Evolutionary conservation across 306 rosid genomes (phyloP).

Genomic region (Cajanus cajan): DNA sequence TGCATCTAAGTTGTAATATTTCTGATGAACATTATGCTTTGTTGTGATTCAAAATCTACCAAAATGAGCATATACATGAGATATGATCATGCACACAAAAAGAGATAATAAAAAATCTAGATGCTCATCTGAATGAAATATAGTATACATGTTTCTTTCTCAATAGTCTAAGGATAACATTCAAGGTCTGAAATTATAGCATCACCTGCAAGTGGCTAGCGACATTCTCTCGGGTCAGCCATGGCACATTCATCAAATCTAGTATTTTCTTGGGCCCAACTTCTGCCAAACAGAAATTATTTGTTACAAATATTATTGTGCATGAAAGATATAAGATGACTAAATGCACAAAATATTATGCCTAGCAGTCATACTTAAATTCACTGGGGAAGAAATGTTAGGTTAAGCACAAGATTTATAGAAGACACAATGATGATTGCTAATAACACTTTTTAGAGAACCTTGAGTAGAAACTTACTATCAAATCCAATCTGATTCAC

Average conservation of each 20-base stretch:
- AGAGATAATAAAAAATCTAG: slow-evolving; percentile 7
- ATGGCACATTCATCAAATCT: slow-evolving; percentile 90
- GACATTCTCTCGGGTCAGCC: slow-evolving; percentile 94
- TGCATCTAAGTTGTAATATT: neutral
- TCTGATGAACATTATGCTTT: neutral
- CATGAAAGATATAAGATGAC: slow-evolving; percentile 21
- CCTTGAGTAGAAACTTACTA: slow-evolving; percentile 60
- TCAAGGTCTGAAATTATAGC: slow-evolving; percentile 2
- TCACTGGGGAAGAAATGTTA: neutral
- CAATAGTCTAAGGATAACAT: neutral
- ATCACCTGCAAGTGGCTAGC: slow-evolving; percentile 97
- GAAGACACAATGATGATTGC: slow-evolving; percentile 6
- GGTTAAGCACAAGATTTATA: neutral
- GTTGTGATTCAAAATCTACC: neutral
- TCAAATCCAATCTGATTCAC: slow-evolving; percentile 93
- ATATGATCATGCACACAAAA: neutral
- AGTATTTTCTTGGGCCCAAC: slow-evolving; percentile 96
- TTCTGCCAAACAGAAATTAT: slow-evolving; percentile 74
- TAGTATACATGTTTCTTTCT: slow-evolving; percentile 21
- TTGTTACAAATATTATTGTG: slow-evolving; percentile 40
- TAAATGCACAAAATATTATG: slow-evolving; percentile 28
- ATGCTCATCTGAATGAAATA: slow-evolving; percentile 17
- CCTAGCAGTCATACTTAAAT: neutral
- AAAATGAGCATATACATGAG: neutral
- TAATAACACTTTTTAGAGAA: slow-evolving; percentile 3